phyloP scores from a whole-genome alignment of 164 flowering plant genomes.

The Vitis vinifera region ASM3070453v1 NC_081813.1:3630501-3631000 shows the following conservation, averaged over 20 bases:
- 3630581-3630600: conserved; percentile 12
- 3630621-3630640: neutral
- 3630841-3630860: too few species aligned
- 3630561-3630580: conserved; percentile 13
- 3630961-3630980: too few species aligned
- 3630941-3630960: too few species aligned
- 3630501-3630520: conserved; percentile 8
- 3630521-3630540: conserved; percentile 19
- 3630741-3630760: conserved; percentile 19
- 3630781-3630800: conserved; percentile 24
- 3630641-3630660: conserved; percentile 7
- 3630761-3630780: conserved; percentile 11
- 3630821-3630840: neutral
- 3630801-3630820: conserved; percentile 14
- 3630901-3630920: too few species aligned
- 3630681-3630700: conserved; percentile 20
- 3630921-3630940: too few species aligned
- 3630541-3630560: conserved; percentile 3
- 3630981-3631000: too few species aligned
- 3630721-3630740: conserved; percentile 15
- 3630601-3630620: conserved; percentile 7
- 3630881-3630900: too few species aligned
- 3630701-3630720: conserved; percentile 25
- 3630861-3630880: too few species aligned
- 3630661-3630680: conserved; percentile 5